Conservation (phyloP, 1,284 basidiomycete genomes). For the Mixia osmundae region DNA sequence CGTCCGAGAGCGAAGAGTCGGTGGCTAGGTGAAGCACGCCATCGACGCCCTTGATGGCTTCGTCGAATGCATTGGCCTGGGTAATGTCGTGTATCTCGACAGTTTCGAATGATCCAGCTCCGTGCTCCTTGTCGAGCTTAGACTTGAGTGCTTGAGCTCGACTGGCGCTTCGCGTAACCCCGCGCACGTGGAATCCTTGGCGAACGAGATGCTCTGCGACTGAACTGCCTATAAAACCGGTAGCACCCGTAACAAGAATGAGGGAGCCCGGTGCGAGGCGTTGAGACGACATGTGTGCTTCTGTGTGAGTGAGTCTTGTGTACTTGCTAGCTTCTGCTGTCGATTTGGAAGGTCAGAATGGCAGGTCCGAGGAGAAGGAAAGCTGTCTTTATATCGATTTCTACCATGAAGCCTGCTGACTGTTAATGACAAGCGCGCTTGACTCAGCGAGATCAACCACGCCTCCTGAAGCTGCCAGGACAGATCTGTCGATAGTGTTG, state of each 20-base stretch:
- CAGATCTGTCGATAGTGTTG: no score
- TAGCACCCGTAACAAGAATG: slow-evolving; percentile 5
- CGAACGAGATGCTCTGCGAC: slow-evolving; percentile 1
- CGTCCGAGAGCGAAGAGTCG: neutral
- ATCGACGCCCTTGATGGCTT: neutral
- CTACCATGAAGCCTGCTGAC: no score
- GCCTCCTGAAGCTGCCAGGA: no score
- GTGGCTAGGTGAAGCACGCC: slow-evolving; percentile 1
- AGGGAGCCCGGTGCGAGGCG: no score
- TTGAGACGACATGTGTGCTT: no score
- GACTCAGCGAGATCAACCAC: no score
- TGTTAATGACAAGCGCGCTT: no score
- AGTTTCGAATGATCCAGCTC: slow-evolving; percentile 2
- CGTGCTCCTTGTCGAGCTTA: slow-evolving; percentile 2
- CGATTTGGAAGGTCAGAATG: no score
- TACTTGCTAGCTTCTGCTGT: no score
- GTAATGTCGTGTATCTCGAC: slow-evolving; percentile 2
- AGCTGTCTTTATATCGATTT: no score
- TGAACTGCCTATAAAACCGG: slow-evolving; percentile 2
- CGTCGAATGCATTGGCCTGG: neutral
- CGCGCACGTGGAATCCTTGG: slow-evolving; percentile 3
- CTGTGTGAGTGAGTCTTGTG: no score
- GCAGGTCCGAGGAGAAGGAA: no score
- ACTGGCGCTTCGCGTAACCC: neutral
- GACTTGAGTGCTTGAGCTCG: slow-evolving; percentile 1